Evolutionary conservation across 1,284 basidiomycete genomes (phyloP).

Genomic region (Ustilago tritici): DNA sequence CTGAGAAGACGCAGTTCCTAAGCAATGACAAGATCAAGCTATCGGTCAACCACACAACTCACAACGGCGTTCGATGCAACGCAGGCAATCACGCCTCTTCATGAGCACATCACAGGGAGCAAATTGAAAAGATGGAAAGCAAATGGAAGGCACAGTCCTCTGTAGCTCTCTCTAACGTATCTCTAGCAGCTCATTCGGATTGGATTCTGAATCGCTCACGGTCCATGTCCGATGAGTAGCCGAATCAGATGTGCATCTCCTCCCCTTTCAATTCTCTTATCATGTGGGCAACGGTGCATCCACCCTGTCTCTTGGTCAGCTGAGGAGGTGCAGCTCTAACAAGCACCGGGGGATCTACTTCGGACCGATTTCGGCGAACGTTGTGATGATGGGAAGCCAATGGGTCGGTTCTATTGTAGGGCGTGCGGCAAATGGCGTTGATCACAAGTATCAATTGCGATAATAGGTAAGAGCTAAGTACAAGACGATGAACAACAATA

Average conservation of each 20-base stretch:
- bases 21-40: no score
- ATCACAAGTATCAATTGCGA: no score
- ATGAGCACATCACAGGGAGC: background rate
- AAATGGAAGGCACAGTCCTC: background rate
- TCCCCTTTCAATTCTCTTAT: background rate
- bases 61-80: background rate
- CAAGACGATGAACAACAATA: no score
- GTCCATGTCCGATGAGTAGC: conserved; percentile 2
- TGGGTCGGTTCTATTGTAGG: no score
- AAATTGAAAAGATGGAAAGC: background rate
- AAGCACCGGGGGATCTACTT: background rate
- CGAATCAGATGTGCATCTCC: background rate
- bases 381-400: background rate
- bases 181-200: conserved; percentile 2
- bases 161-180: background rate
- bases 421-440: no score
- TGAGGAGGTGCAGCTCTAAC: background rate
- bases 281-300: background rate
- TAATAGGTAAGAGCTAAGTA: no score
- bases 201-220: conserved; percentile 7
- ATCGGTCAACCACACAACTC: background rate
- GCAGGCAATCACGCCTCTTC: background rate
- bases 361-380: conserved; percentile 4
- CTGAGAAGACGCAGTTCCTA: no score
- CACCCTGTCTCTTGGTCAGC: background rate